A percentile compares a stretch with the other conserved stretches of the same genome.
Evolutionary conservation across 805 yeast genomes (phyloP).

Genomic region (Metschnikowia colocasiae): DNA sequence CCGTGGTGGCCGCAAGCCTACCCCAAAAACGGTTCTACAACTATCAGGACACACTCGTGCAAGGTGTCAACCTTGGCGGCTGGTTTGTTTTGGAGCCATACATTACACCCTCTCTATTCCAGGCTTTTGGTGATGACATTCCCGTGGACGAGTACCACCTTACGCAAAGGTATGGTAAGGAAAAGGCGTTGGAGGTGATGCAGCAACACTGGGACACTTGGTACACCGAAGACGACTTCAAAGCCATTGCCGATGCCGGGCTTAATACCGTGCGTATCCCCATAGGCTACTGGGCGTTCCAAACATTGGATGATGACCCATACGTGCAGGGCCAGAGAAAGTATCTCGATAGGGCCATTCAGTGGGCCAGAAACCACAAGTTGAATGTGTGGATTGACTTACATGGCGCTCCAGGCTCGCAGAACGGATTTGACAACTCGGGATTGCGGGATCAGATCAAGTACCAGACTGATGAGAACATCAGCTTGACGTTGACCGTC

Average conservation of each 20-base stretch:
- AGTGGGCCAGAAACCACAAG: slow-evolving; percentile 62
- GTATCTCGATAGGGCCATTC: slow-evolving; percentile 72
- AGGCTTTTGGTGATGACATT: slow-evolving; percentile 44
- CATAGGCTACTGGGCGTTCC: slow-evolving; percentile 92
- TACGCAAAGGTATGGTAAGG: slow-evolving; percentile 56
- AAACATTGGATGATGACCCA: slow-evolving; percentile 62
- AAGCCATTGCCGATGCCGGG: slow-evolving; percentile 55
- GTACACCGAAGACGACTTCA: slow-evolving; percentile 70
- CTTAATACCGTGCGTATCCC: slow-evolving; percentile 87
- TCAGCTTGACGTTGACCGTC: slow-evolving; percentile 48
- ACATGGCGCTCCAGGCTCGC: slow-evolving; percentile 97
- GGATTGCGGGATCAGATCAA: slow-evolving; percentile 62
- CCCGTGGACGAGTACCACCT: slow-evolving; percentile 86
- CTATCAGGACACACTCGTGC: slow-evolving; percentile 35
- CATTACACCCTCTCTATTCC: slow-evolving; percentile 76
- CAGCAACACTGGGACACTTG: slow-evolving; percentile 75
- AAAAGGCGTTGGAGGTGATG: slow-evolving; percentile 45
- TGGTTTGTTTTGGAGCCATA: slow-evolving; percentile 88
- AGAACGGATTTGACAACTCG: slow-evolving; percentile 93
- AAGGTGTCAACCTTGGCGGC: slow-evolving; percentile 85
- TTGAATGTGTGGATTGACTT: slow-evolving; percentile 86
- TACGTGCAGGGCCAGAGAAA: slow-evolving; percentile 77
- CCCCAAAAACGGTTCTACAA: slow-evolving; percentile 25
- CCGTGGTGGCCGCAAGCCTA: slow-evolving; percentile 10
- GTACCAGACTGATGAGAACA: slow-evolving; percentile 16